Evolutionary conservation across 345 rosid species (phyloP).

Genomic region (Mallotus nudiflorus): DNA sequence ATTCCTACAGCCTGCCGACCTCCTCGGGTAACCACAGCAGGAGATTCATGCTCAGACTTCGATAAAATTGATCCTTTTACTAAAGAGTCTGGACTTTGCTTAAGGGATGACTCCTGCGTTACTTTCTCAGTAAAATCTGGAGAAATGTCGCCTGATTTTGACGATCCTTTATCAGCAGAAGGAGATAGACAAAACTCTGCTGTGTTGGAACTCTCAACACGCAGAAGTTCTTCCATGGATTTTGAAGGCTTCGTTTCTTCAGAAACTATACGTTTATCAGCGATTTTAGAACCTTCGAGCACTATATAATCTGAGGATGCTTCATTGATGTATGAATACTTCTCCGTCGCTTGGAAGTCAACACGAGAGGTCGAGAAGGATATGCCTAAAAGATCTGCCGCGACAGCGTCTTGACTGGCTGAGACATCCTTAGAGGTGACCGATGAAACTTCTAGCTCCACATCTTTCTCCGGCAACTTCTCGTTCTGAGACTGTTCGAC

Average conservation of each 20-base stretch:
- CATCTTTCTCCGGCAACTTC: background rate
- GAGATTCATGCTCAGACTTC: background rate
- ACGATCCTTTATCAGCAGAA: background rate
- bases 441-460: background rate
- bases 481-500: background rate
- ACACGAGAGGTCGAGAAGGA: background rate
- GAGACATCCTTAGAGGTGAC: background rate
- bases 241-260: background rate
- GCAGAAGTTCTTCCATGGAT: no score
- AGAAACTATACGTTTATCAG: background rate
- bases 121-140: background rate
- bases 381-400: background rate
- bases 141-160: background rate
- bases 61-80: constrained; percentile 1
- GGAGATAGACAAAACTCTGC: background rate
- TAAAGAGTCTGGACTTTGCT: constrained; percentile 2
- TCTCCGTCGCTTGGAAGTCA: background rate
- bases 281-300: background rate
- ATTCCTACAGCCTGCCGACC: constrained; percentile 18
- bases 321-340: background rate
- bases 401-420: background rate
- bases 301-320: background rate
- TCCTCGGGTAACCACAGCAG: background rate
- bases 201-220: background rate
- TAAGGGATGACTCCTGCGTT: background rate